Conservation (phyloP, 78 protist genomes). For the Monosiga brevicollis region DNA sequence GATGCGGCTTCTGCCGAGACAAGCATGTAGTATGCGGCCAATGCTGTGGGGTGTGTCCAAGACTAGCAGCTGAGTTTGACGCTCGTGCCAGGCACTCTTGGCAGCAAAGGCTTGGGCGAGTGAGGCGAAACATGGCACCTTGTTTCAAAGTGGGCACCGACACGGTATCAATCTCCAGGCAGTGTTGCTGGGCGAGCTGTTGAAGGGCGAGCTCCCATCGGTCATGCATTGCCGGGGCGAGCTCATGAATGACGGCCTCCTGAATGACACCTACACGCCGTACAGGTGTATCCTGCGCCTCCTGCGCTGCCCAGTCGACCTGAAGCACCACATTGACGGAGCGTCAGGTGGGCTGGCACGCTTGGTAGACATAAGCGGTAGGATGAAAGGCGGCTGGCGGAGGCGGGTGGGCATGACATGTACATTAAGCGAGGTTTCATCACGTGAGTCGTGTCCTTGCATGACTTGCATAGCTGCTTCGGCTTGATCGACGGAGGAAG, state of each 20-base stretch:
- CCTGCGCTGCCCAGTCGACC: background rate
- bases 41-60: constrained; percentile 2
- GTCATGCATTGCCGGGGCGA: too few relatives aligned
- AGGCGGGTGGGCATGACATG: background rate
- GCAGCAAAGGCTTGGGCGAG: background rate
- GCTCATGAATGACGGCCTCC: too few relatives aligned
- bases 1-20: constrained; percentile 24
- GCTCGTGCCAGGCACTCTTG: constrained; percentile 5
- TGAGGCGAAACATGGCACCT: background rate
- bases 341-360: background rate
- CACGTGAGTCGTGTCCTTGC: too few relatives aligned
- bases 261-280: too few relatives aligned
- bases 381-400: background rate
- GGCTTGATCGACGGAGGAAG: background rate
- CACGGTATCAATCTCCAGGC: background rate
- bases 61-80: background rate
- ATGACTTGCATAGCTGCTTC: too few relatives aligned
- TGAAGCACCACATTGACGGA: background rate
- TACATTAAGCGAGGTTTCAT: too few relatives aligned
- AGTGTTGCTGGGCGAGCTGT: background rate
- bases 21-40: constrained; percentile 11
- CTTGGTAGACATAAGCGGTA: background rate
- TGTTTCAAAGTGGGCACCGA: background rate
- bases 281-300: too few relatives aligned
- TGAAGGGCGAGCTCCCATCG: background rate